Evolutionary conservation across 805 yeast species (phyloP), one percentile per base, ranked within the genome.

Genomic region (Lachancea sp.): DNA sequence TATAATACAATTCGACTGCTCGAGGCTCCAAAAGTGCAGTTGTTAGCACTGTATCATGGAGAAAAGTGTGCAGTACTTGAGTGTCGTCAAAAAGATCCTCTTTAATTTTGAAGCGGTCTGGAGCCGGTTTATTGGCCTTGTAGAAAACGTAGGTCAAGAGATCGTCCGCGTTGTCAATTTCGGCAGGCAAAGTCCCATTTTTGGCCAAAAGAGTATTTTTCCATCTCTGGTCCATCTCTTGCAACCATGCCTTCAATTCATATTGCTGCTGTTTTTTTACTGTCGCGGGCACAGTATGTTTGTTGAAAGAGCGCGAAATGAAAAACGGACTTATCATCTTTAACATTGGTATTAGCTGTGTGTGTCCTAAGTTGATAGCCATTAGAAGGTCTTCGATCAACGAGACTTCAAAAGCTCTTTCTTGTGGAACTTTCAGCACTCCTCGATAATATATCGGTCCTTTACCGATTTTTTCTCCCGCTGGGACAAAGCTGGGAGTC

Each of bases 351-450:
- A 60, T 53, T 32, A 61, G 61, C 13, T 74, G 67, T 35, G 70
- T 68, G 45, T 69, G 70, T 0, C 83, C 83, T 44, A 77, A 46
- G 54, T 79, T 78, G 38, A 71, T 69, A 32, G 77, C 61, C 41
- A 72, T 70, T 41, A 80, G 62, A 39, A 81, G 67, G 39, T 72
- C 56, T 15, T 73, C 67, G 6, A 78, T 71, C 37, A 78, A 39
- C 3, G 65, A 51, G 48, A 70, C 49, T 63, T 74, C 66, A 66
- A 75, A 66, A 7, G 41, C 58, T 60, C 41, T 72, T 40, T 60
- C 48, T 37, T 49, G 39, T 31, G 75, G 55, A 55, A 70, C 17
- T 65, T 61, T 15, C 69, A 67, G 19, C 13, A 38, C 45, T 19
- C 47, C 49, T 36, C 59, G 60, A 36, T 52, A 57, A 15, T 50